Evolutionary conservation across 257 asterid genomes (phyloP), one percentile per base, ranked within the genome.

Genomic region (Forsythia viridissima): DNA sequence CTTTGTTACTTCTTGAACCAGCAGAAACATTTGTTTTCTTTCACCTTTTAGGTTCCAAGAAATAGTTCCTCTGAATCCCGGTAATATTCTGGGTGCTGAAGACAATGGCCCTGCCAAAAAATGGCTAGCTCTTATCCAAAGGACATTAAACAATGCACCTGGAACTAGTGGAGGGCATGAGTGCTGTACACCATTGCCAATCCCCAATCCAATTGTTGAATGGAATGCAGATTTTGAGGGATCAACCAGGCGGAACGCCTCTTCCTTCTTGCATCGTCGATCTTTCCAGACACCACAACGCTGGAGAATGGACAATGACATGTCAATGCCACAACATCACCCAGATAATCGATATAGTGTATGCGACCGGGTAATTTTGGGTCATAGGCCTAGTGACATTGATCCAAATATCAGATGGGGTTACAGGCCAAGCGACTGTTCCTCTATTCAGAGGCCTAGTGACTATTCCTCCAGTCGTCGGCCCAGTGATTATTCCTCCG

Each of bases 351-450:
- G 91, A 71, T 86, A 74, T 72, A 88, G 91, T 24, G 89, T 88
- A 43, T 88, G 91, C 71, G 91, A 88, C 77, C 79, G 91, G 34
- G 91, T 76, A 43, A 88, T 88, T 34, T 88, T 84, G 77, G 91
- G 97, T 24, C 94, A 88, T 24, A 84, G 96, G 85, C 85, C 80
- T 24, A 93, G 97, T 80, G 94, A 93, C 67, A 89, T 80, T 65
- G 92, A 84, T 61, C 86, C 88, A 4, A 89, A 82, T 46, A 71
- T 71, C 76, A 82, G 87, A 80, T 85, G 84, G 86, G 91, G 93
- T 15, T 75, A 78, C 55, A 83, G 93, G 66, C 93, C 92, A 0
- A 89, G 96, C 63, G 96, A 91, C 18, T 86, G 88, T 77, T 90
- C 94, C 44, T 83, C 88, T 5, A 83, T 91, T 76, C 84, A 76